Evolutionary conservation across 768 basidiomycete species (phyloP).

Genomic region (Boletus pseudopeckii): DNA sequence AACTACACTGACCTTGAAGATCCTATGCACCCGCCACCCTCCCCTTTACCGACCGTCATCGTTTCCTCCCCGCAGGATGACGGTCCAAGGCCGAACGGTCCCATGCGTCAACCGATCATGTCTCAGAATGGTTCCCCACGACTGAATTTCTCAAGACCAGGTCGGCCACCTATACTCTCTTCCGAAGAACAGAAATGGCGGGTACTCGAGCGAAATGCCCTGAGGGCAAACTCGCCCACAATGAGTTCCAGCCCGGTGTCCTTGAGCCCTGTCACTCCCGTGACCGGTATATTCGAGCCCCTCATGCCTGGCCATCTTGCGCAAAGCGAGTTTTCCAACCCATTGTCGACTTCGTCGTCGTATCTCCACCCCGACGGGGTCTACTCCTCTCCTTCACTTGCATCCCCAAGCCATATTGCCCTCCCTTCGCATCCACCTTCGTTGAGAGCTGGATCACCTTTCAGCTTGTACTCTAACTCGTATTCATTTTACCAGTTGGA

Average conservation of each 20-base stretch:
- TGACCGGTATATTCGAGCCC: slow-evolving; percentile 17
- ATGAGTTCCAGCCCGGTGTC: slow-evolving; percentile 7
- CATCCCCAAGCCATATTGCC: slow-evolving; percentile 3
- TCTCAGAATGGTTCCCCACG: slow-evolving; percentile 29
- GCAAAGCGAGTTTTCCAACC: background rate
- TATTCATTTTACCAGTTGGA: slow-evolving; percentile 69
- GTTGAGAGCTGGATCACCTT: slow-evolving; percentile 36
- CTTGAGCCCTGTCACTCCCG: slow-evolving; percentile 17
- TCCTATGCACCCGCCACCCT: slow-evolving; percentile 14
- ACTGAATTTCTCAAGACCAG: slow-evolving; percentile 64
- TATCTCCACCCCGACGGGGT: slow-evolving; percentile 19
- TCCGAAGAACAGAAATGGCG: slow-evolving; percentile 40
- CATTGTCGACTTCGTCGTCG: background rate
- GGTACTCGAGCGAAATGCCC: slow-evolving; percentile 59
- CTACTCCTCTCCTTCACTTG: slow-evolving; percentile 14
- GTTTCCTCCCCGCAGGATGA: slow-evolving; percentile 45
- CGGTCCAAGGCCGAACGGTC: slow-evolving; percentile 16
- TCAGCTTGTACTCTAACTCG: slow-evolving; percentile 49
- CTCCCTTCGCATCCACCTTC: slow-evolving; percentile 36
- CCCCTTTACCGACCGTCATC: slow-evolving; percentile 50
- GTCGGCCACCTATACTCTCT: slow-evolving; percentile 41
- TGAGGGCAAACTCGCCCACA: slow-evolving; percentile 34
- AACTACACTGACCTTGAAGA: slow-evolving; percentile 9
- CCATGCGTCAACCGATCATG: slow-evolving; percentile 42
- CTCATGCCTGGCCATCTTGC: background rate